A percentile compares a stretch with the other conserved stretches of the same genome.
Evolutionary conservation across 805 yeast genomes (phyloP).

Genomic region (Lipomyces yamadae): DNA sequence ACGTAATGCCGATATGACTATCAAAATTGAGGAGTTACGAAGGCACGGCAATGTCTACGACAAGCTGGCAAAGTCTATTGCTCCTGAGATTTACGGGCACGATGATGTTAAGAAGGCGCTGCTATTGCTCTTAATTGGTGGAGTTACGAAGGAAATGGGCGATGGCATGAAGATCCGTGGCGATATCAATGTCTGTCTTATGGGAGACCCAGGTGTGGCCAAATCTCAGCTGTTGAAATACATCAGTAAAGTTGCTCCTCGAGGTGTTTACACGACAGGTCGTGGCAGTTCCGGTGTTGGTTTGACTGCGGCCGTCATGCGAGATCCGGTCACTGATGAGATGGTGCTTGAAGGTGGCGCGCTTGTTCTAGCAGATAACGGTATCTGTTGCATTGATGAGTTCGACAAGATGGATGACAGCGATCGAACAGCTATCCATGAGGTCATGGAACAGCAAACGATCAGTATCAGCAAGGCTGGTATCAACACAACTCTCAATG

Average conservation of each 20-base stretch:
- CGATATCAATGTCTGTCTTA: slow-evolving; percentile 89
- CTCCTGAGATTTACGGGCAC: slow-evolving; percentile 97
- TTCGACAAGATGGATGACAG: slow-evolving; percentile 98
- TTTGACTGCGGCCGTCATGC: slow-evolving; percentile 97
- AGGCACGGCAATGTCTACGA: slow-evolving; percentile 74
- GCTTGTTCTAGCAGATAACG: slow-evolving; percentile 92
- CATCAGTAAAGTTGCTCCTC: slow-evolving; percentile 88
- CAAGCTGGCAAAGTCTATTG: slow-evolving; percentile 82
- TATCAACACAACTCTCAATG: slow-evolving; percentile 92
- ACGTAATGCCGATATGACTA: slow-evolving; percentile 60
- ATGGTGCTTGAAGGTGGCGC: slow-evolving; percentile 99
- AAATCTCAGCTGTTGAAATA: slow-evolving; percentile 94
- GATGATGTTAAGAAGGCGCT: slow-evolving; percentile 91
- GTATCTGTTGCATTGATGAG: slow-evolving; percentile 98
- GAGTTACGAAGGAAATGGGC: slow-evolving; percentile 91
- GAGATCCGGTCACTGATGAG: slow-evolving; percentile 98
- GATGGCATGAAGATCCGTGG: slow-evolving; percentile 98
- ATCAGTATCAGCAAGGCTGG: slow-evolving; percentile 98
- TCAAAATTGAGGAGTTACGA: slow-evolving; percentile 60
- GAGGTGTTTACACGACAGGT: slow-evolving; percentile 97
- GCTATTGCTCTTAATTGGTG: slow-evolving; percentile 84
- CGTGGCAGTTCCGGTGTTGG: slow-evolving; percentile 99
- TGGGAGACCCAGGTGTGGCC: slow-evolving; percentile 99
- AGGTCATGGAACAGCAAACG: slow-evolving; percentile 99
- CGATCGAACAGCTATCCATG: slow-evolving; percentile 97